Conservation (phyloP, 1,284 basidiomycete species). For the Papiliotrema fonsecae region DNA sequence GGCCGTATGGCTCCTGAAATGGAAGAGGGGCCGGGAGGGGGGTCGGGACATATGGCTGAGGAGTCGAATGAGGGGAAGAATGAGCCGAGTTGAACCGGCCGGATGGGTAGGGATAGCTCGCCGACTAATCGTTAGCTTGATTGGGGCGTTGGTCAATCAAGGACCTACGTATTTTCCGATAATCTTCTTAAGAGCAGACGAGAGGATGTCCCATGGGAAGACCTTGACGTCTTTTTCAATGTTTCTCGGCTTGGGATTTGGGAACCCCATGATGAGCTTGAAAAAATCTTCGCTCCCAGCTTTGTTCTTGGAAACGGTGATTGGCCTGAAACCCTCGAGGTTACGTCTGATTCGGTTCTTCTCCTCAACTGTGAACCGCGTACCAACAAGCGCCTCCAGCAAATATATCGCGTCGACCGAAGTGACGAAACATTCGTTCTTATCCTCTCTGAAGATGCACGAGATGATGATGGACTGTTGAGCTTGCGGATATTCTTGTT, state of each 20-base stretch:
- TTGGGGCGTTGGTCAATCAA: no score
- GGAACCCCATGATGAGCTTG: slow-evolving; percentile 91
- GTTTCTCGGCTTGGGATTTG: slow-evolving; percentile 86
- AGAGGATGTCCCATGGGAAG: slow-evolving; percentile 83
- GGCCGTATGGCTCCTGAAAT: slow-evolving; percentile 1
- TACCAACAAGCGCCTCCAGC: slow-evolving; percentile 78
- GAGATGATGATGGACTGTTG: slow-evolving; percentile 56
- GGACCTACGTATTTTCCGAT: slow-evolving; percentile 84
- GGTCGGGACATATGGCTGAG: slow-evolving; percentile 2
- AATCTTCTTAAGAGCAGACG: slow-evolving; percentile 81
- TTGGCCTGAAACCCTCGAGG: slow-evolving; percentile 84
- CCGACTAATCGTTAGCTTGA: no score
- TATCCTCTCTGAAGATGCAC: slow-evolving; percentile 82
- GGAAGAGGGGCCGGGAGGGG: slow-evolving; percentile 6
- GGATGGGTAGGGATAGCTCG: slow-evolving; percentile 20
- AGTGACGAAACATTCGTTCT: slow-evolving; percentile 76
- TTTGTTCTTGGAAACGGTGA: slow-evolving; percentile 83
- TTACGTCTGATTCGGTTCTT: slow-evolving; percentile 94
- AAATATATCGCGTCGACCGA: slow-evolving; percentile 93
- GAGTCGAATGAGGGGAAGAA: slow-evolving; percentile 8
- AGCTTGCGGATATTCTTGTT: slow-evolving; percentile 49
- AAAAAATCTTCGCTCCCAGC: slow-evolving; percentile 77
- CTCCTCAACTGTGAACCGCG: slow-evolving; percentile 85
- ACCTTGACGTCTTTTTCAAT: slow-evolving; percentile 98
- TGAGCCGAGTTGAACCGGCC: no score